Evolutionary conservation across 768 basidiomycete species (phyloP), one percentile per base, ranked within the genome.

Genomic region (Auriculariales sp.): DNA sequence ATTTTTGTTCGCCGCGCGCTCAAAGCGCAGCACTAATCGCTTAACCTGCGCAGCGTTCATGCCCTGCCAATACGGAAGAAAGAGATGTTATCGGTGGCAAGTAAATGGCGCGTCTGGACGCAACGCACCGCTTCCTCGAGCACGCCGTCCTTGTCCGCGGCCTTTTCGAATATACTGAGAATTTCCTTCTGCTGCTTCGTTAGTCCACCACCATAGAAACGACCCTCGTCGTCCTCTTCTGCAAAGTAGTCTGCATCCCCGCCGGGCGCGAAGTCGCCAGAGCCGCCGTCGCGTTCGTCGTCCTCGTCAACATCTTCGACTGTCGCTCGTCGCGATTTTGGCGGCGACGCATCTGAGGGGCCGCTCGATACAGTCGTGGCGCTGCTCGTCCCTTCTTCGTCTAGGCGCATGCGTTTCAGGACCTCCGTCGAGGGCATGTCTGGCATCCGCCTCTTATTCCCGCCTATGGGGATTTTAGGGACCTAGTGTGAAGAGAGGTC

Each of bases 161-260:
- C 59, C 47, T 67, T 73, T 56, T 98, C 94, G 62, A 99, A 94
- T 52, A 99, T 93, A 55, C 87, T 90, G 51, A 99, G 61, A 32
- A 99, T 98, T 50, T 92, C 82, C 61, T 97, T 93, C 68, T 99
- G 95, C 61, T 92, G 84, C 32, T 72, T 74, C 2, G 90, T 93
- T 53, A 99, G 68, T 2, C 95, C 95, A 1, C 93, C 91, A 32
- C 95, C 95, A 59, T 82, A 94, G 66, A 94, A 93, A 10, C 91
- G 73, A 1, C 89, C 91, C 57, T 92, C 90, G 22, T 84, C 87
- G 59, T 93, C 91, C 64, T 93, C 91, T 57, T 94, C 93, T 3
- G 62, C 75, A 57, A 86, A 91, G 62, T 92, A 93, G 60, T 93
- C 90, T 0, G 87, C 84, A 55, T 94, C 91, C 22, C 81, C 81